Evolutionary conservation across 192 early-diverging fungal species (phyloP).

Genomic region (Coemansia sp.): DNA sequence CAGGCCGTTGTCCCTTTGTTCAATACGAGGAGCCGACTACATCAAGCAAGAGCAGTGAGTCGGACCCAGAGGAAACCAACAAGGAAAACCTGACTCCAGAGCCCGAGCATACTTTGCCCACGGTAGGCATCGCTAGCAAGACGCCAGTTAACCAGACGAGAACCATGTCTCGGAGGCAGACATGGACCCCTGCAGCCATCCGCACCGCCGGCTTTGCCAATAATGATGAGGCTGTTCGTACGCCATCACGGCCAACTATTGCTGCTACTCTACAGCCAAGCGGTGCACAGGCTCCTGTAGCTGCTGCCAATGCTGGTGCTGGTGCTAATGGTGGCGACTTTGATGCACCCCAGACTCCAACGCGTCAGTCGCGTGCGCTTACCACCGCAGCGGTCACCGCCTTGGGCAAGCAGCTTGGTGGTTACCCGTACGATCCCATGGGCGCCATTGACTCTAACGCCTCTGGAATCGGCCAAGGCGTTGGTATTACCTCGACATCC

Average conservation of each 20-base stretch:
- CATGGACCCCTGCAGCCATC: conserved; percentile 14
- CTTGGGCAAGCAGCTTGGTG: neutral
- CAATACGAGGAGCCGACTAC: conserved; percentile 53
- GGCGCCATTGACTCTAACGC: conserved; percentile 47
- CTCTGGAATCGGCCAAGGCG: conserved; percentile 34
- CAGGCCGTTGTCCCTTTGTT: conserved; percentile 52
- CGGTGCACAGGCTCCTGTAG: neutral
- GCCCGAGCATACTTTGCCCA: conserved; percentile 37
- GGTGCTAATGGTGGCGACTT: neutral
- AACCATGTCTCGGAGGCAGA: conserved; percentile 25
- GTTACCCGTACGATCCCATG: conserved; percentile 3
- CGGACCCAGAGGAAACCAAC: conserved; percentile 37
- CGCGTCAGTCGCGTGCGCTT: conserved; percentile 19
- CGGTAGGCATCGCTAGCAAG: conserved; percentile 32
- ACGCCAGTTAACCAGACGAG: conserved; percentile 33
- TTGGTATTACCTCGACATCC: conserved; percentile 39
- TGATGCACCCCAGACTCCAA: conserved; percentile 25
- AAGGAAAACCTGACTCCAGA: conserved; percentile 50
- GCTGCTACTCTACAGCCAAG: neutral
- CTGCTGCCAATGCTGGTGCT: neutral
- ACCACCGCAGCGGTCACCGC: neutral
- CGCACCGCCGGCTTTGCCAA: conserved; percentile 1
- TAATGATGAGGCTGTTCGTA: neutral
- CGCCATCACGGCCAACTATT: neutral
- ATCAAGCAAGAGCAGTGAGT: conserved; percentile 49